These are phyloP conservation scores for Aspergillus neotritici DNA, from an alignment of 2,329 filamentous ascomycete genomes.

Conservation along the genomic window DNA sequence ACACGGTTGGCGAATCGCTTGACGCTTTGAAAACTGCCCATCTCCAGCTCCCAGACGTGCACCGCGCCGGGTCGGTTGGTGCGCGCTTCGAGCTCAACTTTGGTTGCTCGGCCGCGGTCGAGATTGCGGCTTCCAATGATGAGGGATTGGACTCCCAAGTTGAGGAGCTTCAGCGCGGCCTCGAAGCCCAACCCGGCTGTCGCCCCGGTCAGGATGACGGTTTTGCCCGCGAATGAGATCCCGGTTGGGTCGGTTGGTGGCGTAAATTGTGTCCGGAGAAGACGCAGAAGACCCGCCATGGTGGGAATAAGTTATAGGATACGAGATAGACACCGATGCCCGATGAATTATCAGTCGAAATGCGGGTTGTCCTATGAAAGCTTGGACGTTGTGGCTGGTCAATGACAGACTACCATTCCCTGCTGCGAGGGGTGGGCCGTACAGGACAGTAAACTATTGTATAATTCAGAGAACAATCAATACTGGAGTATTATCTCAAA, in stretches of 20 bases:
- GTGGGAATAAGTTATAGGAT: slow-evolving; percentile 1
- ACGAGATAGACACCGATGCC: background rate
- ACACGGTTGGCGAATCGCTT: slow-evolving; percentile 38
- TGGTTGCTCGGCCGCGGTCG: slow-evolving; percentile 40
- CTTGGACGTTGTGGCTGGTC: too few species aligned
- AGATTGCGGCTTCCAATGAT: slow-evolving; percentile 45
- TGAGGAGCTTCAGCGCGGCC: slow-evolving; percentile 45
- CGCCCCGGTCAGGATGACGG: slow-evolving; percentile 47
- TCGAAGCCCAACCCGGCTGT: slow-evolving; percentile 49
- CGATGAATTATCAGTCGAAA: background rate
- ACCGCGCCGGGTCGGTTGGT: slow-evolving; percentile 31
- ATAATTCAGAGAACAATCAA: too few species aligned
- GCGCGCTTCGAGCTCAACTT: slow-evolving; percentile 33
- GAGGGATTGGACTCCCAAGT: slow-evolving; percentile 38
- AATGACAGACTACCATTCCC: too few species aligned
- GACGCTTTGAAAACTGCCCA: slow-evolving; percentile 43
- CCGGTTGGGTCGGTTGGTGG: slow-evolving; percentile 33
- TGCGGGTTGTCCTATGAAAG: background rate
- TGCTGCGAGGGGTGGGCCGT: too few species aligned
- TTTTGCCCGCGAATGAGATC: slow-evolving; percentile 41
- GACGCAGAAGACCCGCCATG: slow-evolving; percentile 27
- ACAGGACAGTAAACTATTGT: too few species aligned
- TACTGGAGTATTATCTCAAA: too few species aligned
- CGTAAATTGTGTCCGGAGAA: slow-evolving; percentile 28
- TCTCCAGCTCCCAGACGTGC: slow-evolving; percentile 44